Base-by-base conservation (phyloP, 306 rosid genomes). In the Comarum palustre region DNA sequence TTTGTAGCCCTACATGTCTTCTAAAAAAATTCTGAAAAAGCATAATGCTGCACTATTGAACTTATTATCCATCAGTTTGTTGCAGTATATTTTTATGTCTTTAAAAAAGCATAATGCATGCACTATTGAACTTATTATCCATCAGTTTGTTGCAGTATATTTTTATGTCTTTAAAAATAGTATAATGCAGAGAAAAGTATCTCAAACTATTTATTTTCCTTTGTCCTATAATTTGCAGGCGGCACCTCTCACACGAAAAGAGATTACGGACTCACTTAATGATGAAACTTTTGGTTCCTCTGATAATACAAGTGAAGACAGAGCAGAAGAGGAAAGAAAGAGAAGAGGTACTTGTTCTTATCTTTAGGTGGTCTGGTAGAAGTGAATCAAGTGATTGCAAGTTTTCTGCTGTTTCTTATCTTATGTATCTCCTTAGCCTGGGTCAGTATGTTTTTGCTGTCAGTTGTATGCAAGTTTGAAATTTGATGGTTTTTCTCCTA, bases 281-380 rank as follows among this genome's bases (percentile, higher is more conserved):
- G 85, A 94, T 47, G 99, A 94, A 83, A 94, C 99, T 0, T 94
- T 94, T 89, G 99, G 99, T 74, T 88, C 97, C 51, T 82, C 77
- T 52, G 97, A 94, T 78, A 8, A 2, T 72, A 82, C 97, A 58
- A 84, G 79, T 68, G 99, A 89, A 77, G 97, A 91, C 82, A 91
- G 86, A 78, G 91, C 80, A 63, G 97, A 91, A 83, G 99, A 94
- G 85, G 99, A 94, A 81, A 88, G 87, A 68, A 94, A 94, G 84
- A 89, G 99, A 88, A 89, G 97, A 91, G 97, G 99, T 94, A 84
- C 27, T 70, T 72, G 45, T 72, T 42, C 54, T 67, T 79, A 73
- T 34, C 48, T 76, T 25, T 75, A 45, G 31, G 69, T 75, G 54
- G 34, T 68, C 60, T 57, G 54, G 32, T 42, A 50, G 75, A 43